Percentiles rank a stretch among this genome's conserved stretches.
Conservation (phyloP, 129 eudicot species). For the Chrysanthemum makinoi region DNA sequence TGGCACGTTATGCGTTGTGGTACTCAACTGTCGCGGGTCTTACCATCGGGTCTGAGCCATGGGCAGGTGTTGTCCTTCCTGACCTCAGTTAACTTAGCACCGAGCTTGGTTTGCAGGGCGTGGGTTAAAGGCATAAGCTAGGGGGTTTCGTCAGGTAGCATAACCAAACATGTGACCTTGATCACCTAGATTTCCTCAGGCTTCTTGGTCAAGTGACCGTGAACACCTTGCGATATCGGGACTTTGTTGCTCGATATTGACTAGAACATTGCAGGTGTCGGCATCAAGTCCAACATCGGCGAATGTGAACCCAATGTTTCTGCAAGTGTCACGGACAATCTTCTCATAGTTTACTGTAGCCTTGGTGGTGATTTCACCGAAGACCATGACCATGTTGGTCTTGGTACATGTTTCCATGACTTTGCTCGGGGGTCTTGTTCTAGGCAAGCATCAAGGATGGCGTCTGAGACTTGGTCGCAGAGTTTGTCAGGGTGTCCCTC, state of each 20-base stretch:
- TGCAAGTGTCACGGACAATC: constrained; percentile 58
- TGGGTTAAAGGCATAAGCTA: constrained; percentile 73
- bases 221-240: constrained; percentile 69
- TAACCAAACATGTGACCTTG: constrained; percentile 74
- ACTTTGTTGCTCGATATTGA: constrained; percentile 62
- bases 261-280: constrained; percentile 56
- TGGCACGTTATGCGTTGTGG: constrained; percentile 50
- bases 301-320: constrained; percentile 60
- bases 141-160: constrained; percentile 61
- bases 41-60: constrained; percentile 62
- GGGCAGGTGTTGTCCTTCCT: constrained; percentile 64
- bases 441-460: constrained; percentile 66
- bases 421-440: constrained; percentile 64
- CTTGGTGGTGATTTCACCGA: constrained; percentile 66
- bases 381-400: constrained; percentile 66
- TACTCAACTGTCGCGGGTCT: constrained; percentile 69
- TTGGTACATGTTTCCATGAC: constrained; percentile 70
- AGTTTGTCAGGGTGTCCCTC: constrained; percentile 74
- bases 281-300: constrained; percentile 72
- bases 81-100: constrained; percentile 64
- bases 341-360: constrained; percentile 53
- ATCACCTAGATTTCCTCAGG: constrained; percentile 65
- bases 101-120: constrained; percentile 70
- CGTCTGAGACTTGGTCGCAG: constrained; percentile 63
- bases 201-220: constrained; percentile 62